A percentile compares a stretch with the other conserved stretches of the same genome.
phyloP scores from a whole-genome alignment of 441 rosid species.

The Biscutella auriculata region DNA sequence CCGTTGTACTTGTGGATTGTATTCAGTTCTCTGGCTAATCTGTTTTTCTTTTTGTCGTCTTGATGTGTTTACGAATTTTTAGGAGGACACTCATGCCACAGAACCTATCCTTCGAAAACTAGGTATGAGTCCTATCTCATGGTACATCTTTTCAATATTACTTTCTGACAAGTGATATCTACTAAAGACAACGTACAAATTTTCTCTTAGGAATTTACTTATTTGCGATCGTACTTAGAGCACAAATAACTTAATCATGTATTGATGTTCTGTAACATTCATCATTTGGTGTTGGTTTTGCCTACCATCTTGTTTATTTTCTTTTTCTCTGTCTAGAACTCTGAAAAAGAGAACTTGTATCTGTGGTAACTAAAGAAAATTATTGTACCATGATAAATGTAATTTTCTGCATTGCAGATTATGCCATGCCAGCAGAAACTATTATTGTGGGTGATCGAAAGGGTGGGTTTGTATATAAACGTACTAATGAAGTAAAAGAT shows the following conservation, averaged over 20 bases:
- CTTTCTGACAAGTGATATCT: background rate
- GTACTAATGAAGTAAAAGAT: constrained; percentile 22
- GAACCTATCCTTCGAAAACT: constrained; percentile 43
- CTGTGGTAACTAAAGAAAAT: background rate
- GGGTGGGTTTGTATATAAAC: constrained; percentile 32
- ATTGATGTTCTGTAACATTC: too few relatives aligned
- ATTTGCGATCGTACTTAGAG: too few relatives aligned
- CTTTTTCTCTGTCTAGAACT: background rate
- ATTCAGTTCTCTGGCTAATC: background rate
- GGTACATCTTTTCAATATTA: background rate
- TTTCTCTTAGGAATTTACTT: too few relatives aligned
- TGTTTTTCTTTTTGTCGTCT: background rate
- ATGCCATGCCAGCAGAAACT: constrained; percentile 59
- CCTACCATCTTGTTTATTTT: background rate
- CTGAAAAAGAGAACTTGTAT: background rate
- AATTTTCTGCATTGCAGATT: constrained; percentile 41
- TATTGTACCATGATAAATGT: too few relatives aligned
- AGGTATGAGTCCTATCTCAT: constrained; percentile 36
- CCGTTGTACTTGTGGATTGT: background rate
- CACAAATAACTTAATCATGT: too few relatives aligned
- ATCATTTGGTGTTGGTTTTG: background rate
- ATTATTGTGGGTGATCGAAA: constrained; percentile 57
- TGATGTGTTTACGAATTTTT: constrained; percentile 20
- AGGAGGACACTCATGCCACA: constrained; percentile 34
- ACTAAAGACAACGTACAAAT: background rate